phyloP scores from a whole-genome alignment of 139 green algal genomes.

The Gonium pectorale region DNA sequence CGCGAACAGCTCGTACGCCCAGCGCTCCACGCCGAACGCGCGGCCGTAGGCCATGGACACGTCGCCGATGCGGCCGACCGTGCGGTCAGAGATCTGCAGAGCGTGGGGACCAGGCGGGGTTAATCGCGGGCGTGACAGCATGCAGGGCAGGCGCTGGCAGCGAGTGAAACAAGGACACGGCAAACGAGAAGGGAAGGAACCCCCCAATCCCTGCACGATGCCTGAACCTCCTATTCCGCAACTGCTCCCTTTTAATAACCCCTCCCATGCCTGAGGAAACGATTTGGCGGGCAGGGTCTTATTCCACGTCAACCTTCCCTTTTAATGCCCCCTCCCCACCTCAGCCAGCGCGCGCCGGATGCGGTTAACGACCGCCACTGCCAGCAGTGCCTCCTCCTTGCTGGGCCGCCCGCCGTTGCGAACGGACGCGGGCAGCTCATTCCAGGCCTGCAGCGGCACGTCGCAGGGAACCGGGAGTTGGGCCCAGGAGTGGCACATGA shows the following conservation, averaged over 20 bases:
- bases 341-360: slow-evolving; percentile 81
- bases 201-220: no score
- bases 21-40: slow-evolving; percentile 87
- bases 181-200: no score
- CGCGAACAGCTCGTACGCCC: slow-evolving; percentile 92
- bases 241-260: no score
- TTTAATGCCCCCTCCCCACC: slow-evolving; percentile 42
- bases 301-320: no score
- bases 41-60: slow-evolving; percentile 73
- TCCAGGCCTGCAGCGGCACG: slow-evolving; percentile 80
- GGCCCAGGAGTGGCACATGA: neutral
- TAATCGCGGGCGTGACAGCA: no score
- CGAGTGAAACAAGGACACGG: no score
- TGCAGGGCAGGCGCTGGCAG: no score
- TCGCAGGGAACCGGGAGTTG: no score
- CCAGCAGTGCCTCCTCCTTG: slow-evolving; percentile 91
- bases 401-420: slow-evolving; percentile 68
- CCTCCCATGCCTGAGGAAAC: no score
- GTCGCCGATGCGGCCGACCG: slow-evolving; percentile 67
- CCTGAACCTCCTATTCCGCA: no score
- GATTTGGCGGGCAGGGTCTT: no score
- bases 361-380: slow-evolving; percentile 90
- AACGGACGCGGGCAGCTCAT: slow-evolving; percentile 76
- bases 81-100: slow-evolving; percentile 66
- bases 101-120: no score